Conservation (phyloP, 2,329 filamentous ascomycete species). For the Aspergillus sp. region DNA sequence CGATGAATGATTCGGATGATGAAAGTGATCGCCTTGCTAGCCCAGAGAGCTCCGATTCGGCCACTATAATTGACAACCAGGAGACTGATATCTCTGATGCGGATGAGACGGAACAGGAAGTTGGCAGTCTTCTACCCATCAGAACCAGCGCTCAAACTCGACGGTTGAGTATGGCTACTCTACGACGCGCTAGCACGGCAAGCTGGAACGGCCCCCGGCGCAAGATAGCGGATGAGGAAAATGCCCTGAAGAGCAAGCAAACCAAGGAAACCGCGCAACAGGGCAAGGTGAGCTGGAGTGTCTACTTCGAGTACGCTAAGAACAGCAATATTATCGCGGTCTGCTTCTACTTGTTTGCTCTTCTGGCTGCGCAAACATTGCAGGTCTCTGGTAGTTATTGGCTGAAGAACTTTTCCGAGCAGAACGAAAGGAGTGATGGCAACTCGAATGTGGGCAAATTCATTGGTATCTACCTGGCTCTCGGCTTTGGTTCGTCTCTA, state of each 20-base stretch:
- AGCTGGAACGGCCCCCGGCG: conserved; percentile 81
- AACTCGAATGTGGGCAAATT: conserved; percentile 81
- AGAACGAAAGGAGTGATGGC: conserved; percentile 57
- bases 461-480: conserved; percentile 89
- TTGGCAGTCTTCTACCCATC: conserved; percentile 71
- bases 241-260: conserved; percentile 67
- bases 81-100: conserved; percentile 46
- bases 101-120: conserved; percentile 58
- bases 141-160: conserved; percentile 54
- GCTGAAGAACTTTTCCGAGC: conserved; percentile 88
- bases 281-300: conserved; percentile 95
- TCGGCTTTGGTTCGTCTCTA: conserved; percentile 77
- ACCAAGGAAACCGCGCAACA: conserved; percentile 83
- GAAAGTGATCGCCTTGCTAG: conserved; percentile 47
- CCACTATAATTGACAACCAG: conserved; percentile 43
- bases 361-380: conserved; percentile 71
- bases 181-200: conserved; percentile 83
- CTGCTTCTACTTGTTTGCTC: conserved; percentile 63
- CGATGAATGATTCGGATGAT: conserved; percentile 43
- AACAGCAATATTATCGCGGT: conserved; percentile 86
- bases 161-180: conserved; percentile 62
- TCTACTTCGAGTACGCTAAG: conserved; percentile 91
- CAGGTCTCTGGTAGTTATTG: conserved; percentile 81
- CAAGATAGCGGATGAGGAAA: conserved; percentile 74
- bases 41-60: conserved; percentile 59